phyloP scores from a whole-genome alignment of 2,329 filamentous ascomycete species.

The Diaporthe nobilis region DNA sequence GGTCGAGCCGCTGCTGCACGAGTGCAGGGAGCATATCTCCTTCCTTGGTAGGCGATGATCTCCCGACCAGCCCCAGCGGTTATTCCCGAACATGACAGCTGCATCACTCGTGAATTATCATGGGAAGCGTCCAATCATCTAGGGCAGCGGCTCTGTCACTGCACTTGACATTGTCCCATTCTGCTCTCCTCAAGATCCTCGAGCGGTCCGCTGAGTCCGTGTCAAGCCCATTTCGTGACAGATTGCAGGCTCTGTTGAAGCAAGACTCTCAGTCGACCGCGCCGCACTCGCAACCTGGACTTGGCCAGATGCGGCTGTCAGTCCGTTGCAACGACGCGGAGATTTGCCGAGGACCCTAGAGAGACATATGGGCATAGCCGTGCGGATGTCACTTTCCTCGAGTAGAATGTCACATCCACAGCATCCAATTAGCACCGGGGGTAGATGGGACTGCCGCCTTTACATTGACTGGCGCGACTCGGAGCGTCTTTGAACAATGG shows the following conservation, averaged over 20 bases:
- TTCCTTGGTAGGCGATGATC: background rate
- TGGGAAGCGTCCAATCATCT: background rate
- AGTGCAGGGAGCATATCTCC: background rate
- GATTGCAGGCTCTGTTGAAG: background rate
- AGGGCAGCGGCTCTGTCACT: background rate
- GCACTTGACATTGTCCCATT: background rate
- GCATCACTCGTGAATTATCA: background rate
- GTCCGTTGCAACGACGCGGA: background rate
- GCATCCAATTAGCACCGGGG: background rate
- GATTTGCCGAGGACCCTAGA: background rate
- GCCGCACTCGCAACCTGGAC: background rate
- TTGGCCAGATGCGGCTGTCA: background rate
- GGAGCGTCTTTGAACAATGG: no score
- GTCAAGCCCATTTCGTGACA: background rate
- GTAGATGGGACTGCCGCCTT: background rate
- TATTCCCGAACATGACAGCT: background rate
- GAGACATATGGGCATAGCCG: background rate
- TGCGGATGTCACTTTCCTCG: conserved; percentile 4
- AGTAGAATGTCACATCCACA: conserved; percentile 4
- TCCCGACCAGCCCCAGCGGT: background rate
- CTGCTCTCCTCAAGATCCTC: background rate
- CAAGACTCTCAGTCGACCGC: background rate
- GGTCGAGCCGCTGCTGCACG: background rate
- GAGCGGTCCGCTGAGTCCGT: background rate
- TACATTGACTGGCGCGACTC: background rate